These are phyloP conservation scores for thale cress (Arabidopsis thaliana) DNA, from an alignment of 345 rosid genomes.

Conservation along the genomic window DNA sequence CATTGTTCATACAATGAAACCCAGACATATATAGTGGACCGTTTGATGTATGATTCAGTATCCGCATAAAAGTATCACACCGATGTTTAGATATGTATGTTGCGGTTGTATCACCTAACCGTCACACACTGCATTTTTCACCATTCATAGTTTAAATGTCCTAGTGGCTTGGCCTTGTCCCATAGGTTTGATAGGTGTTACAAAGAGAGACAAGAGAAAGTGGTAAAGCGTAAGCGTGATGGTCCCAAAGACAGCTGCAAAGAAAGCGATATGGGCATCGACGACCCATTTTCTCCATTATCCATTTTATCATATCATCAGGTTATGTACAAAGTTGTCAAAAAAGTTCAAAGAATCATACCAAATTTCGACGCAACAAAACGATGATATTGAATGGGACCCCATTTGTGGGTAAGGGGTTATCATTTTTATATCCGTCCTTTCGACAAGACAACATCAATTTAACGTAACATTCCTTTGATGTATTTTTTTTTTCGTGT, in stretches of 20 bases:
- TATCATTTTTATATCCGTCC: conserved; percentile 20
- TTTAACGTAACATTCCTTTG: conserved; percentile 23
- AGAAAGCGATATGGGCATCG: conserved; percentile 31
- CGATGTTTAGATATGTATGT: background rate
- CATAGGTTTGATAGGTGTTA: conserved; percentile 8
- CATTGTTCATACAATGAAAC: background rate
- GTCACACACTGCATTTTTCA: background rate
- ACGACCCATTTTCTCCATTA: conserved; percentile 23
- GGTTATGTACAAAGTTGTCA: conserved; percentile 21
- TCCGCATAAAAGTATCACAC: background rate
- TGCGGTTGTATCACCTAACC: background rate
- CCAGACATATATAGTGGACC: background rate
- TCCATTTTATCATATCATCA: conserved; percentile 31
- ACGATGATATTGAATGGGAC: conserved; percentile 28
- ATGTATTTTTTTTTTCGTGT: background rate
- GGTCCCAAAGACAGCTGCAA: conserved; percentile 40
- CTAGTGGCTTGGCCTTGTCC: too few relatives aligned
- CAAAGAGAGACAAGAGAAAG: conserved; percentile 12
- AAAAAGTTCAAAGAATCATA: conserved; percentile 33
- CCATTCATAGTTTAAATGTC: background rate
- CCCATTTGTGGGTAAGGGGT: conserved; percentile 22
- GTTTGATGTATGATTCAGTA: background rate
- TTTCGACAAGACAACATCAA: conserved; percentile 26
- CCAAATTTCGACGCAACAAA: conserved; percentile 34
- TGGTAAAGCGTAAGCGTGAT: conserved; percentile 39